phyloP scores from a whole-genome alignment of 208 protist species.

The Tritrichomonas foetus region DNA sequence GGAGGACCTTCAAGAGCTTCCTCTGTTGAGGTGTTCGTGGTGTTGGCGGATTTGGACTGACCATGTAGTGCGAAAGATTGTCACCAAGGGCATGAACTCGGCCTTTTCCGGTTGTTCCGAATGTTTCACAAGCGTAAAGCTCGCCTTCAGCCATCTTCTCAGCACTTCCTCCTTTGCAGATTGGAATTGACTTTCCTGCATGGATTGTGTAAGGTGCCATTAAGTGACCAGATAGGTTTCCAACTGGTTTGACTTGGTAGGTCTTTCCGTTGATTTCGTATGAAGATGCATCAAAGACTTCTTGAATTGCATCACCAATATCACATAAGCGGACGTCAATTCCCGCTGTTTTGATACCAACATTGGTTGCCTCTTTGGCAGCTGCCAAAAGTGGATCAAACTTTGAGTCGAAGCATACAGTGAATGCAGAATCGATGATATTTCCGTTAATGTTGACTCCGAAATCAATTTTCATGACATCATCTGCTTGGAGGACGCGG shows the following conservation, averaged over 20 bases:
- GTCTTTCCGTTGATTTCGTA: constrained; percentile 60
- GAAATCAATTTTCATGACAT: constrained; percentile 65
- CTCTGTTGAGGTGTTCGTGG: constrained; percentile 68
- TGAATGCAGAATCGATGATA: constrained; percentile 65
- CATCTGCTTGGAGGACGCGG: constrained; percentile 54
- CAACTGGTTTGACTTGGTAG: constrained; percentile 74
- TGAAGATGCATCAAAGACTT: constrained; percentile 65
- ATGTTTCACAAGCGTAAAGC: constrained; percentile 99
- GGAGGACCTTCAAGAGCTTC: constrained; percentile 76
- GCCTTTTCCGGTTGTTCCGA: constrained; percentile 87
- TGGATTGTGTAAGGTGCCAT: constrained; percentile 93
- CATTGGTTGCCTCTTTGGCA: constrained; percentile 91
- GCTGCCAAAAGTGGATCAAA: constrained; percentile 87
- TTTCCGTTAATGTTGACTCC: constrained; percentile 64
- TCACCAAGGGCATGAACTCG: constrained; percentile 48
- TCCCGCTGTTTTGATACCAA: constrained; percentile 75
- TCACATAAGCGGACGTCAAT: constrained; percentile 61
- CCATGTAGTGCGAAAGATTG: constrained; percentile 85
- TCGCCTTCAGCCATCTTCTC: constrained; percentile 84
- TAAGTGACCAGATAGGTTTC: constrained; percentile 96
- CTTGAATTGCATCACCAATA: constrained; percentile 61
- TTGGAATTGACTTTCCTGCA: constrained; percentile 96
- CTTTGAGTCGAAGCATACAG: constrained; percentile 82
- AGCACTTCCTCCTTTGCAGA: constrained; percentile 81
- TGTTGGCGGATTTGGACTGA: constrained; percentile 66